phyloP scores from a whole-genome alignment of 345 rosid species.

The Pugionium cornutum region DNA sequence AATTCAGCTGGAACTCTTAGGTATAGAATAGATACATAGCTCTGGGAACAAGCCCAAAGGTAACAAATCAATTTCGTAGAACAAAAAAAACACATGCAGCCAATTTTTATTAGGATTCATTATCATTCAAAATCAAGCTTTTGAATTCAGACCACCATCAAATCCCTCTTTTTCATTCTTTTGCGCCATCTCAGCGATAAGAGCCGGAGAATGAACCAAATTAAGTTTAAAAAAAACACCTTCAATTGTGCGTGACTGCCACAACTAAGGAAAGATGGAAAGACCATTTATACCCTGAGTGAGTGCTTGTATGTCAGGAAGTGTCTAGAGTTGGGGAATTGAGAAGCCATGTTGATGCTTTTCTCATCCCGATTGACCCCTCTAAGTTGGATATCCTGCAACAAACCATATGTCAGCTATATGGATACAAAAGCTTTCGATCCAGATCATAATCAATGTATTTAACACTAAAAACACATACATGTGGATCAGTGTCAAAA shows the following conservation, averaged over 20 bases:
- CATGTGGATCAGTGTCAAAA: conserved; percentile 72
- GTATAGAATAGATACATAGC: conserved; percentile 89
- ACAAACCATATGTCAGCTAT: conserved; percentile 16
- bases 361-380: conserved; percentile 96
- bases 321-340: conserved; percentile 81
- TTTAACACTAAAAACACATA: conserved; percentile 37
- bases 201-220: conserved; percentile 15
- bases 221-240: neutral
- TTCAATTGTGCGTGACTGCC: neutral
- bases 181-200: conserved; percentile 4
- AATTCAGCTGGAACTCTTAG: conserved; percentile 73
- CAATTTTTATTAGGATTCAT: neutral
- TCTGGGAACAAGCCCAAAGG: conserved; percentile 39
- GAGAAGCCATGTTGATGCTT: conserved; percentile 72
- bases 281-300: conserved; percentile 61
- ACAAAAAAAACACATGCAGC: conserved; percentile 10
- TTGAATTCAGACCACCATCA: neutral
- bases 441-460: neutral
- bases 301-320: conserved; percentile 91
- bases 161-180: neutral
- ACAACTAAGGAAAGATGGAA: neutral
- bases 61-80: neutral
- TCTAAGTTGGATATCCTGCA: conserved; percentile 95
- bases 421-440: conserved; percentile 4
- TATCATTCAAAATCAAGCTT: conserved; percentile 15